Conservation (phyloP, 768 basidiomycete species). For the Psilocybe azurescens region DNA sequence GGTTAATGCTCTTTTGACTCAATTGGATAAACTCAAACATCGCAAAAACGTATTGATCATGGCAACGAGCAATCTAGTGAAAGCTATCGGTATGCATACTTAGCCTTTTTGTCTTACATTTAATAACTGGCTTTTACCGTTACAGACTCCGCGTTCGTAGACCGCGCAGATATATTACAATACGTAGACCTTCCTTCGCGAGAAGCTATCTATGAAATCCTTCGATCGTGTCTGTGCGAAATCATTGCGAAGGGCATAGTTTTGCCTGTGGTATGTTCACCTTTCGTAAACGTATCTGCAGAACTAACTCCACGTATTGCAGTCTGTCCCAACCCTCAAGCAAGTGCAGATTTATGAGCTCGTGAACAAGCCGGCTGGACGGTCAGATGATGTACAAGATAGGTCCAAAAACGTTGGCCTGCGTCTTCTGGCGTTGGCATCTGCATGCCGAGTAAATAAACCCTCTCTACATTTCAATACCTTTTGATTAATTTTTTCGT, state of each 20-base stretch:
- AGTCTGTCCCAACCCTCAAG: slow-evolving; percentile 68
- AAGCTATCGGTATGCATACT: slow-evolving; percentile 78
- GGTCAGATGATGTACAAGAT: slow-evolving; percentile 43
- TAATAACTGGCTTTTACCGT: not conserved
- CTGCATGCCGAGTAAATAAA: slow-evolving; percentile 76
- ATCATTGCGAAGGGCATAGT: slow-evolving; percentile 79
- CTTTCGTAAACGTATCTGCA: not conserved
- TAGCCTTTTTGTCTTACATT: not conserved
- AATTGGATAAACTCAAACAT: slow-evolving; percentile 93
- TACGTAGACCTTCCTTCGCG: slow-evolving; percentile 91
- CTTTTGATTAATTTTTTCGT: not conserved
- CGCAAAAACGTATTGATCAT: slow-evolving; percentile 94
- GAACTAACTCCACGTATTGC: slow-evolving; percentile 12
- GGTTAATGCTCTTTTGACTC: slow-evolving; percentile 95
- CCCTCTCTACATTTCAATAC: not conserved
- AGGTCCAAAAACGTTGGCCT: slow-evolving; percentile 59
- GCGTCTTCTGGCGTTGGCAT: slow-evolving; percentile 70
- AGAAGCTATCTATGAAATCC: slow-evolving; percentile 93
- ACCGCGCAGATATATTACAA: slow-evolving; percentile 96
- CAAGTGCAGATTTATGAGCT: slow-evolving; percentile 65
- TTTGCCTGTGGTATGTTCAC: slow-evolving; percentile 54
- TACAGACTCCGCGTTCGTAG: slow-evolving; percentile 93
- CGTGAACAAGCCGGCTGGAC: slow-evolving; percentile 34
- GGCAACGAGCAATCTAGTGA: slow-evolving; percentile 94
- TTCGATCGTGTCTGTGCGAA: slow-evolving; percentile 82